phyloP scores from a whole-genome alignment of 257 asterid species.

The Solanum chaucha region DNA sequence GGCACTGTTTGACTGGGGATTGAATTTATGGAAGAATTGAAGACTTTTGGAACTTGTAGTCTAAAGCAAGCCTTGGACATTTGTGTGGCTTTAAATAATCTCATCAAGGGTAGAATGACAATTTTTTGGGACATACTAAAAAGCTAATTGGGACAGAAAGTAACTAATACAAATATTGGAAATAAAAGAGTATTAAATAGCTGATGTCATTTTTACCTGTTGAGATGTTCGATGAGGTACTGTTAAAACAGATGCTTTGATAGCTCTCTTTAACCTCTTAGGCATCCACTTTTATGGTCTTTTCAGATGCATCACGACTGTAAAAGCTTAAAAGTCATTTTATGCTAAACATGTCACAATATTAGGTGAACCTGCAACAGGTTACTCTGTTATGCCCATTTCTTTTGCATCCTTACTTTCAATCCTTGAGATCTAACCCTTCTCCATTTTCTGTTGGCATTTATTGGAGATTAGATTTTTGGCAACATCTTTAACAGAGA shows the following conservation, averaged over 20 bases:
- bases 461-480: slow-evolving; percentile 46
- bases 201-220: background rate
- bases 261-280: background rate
- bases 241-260: background rate
- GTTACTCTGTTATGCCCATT: background rate
- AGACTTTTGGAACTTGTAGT: too few relatives aligned
- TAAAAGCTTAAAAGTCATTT: background rate
- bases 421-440: slow-evolving; percentile 13
- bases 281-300: background rate
- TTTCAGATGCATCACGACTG: background rate
- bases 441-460: background rate
- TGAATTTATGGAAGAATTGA: too few relatives aligned
- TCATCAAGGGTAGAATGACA: too few relatives aligned
- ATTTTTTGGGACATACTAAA: too few relatives aligned
- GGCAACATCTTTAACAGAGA: slow-evolving; percentile 31
- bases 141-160: too few relatives aligned
- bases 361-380: background rate
- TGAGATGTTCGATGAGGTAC: background rate
- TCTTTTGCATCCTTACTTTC: background rate
- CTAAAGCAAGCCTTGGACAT: too few relatives aligned
- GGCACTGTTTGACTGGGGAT: too few relatives aligned
- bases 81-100: too few relatives aligned
- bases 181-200: background rate
- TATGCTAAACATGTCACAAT: background rate
- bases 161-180: too few relatives aligned